Base-by-base conservation (phyloP, 768 basidiomycete genomes). In the Podaxis rugospora region DNA sequence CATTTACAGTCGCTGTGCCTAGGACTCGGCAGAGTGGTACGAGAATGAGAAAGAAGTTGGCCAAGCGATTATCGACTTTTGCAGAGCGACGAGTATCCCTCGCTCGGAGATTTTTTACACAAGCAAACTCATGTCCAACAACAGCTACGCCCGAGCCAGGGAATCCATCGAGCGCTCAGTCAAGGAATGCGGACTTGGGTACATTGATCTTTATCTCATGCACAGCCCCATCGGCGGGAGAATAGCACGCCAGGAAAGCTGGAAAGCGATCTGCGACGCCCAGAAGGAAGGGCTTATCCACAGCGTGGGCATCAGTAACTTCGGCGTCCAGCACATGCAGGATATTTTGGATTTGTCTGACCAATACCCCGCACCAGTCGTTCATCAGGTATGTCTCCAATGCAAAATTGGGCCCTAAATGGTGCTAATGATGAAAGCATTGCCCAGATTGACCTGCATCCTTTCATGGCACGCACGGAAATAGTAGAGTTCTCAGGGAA, bases 181-280 rank as follows among this genome's bases (percentile, higher is more conserved):
- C 18, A 69, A 80, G 25, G 72, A 70, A 55, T 84, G 78, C 68
- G 80, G 81, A 0, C 73, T 89, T n/a, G 84, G 76, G 21, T 83
- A 84, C 66, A 84, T 90, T 62, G 88, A 90, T 66, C 73, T 90
- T 7, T 92, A 89, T 72, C 80, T 90, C 58, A 79, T 90, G 35
- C 88, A 90, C 65, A 83, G 82, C 14, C 87, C 89, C 5, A 76
- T 86, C 50, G 87, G 87, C 18, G 88, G 88, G 5, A 74, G 80
- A 0, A 62, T 79, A 51, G 79, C 79, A 27, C 76, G 89, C 18
- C 75, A 75, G 35, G 84, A 87, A 27, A 83, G 83, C 64, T 90
- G 89, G 89, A 71, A 77, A 55, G 89, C 86, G 0, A 80, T 84
- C 44, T 80, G 83, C 62, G 85, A 87, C 61, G 86, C 83, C 7